Base-by-base conservation (phyloP, 2,329 filamentous ascomycete genomes). In the Dryadomyces sulphureus region DNA sequence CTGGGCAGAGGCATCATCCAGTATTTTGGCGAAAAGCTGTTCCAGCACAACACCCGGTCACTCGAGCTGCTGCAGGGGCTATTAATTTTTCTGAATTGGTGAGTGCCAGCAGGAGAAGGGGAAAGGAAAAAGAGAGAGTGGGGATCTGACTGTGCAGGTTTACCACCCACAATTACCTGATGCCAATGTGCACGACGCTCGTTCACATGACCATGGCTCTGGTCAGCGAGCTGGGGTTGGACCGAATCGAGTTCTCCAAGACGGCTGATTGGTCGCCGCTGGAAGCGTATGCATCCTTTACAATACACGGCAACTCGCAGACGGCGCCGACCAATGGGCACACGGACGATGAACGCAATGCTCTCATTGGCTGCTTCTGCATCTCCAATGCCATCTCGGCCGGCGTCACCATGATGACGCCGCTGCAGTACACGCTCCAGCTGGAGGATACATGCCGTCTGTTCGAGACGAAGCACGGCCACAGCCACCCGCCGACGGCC, bases 331-430 rank as follows among this genome's bases (percentile, higher is more conserved):
- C 49, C 17, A 20, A 41, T 7, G 50, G 49, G n/a, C 53, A 52
- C 42, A 52, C 51, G 2, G 38, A 49, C n/a, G 66, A 67, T 21
- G 65, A 66, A 45, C 62, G 66, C 44, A 59, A 66, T 41, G 65
- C 66, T 2, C 57, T 66, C 12, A 60, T 63, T 4, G 67, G 65
- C 4, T 61, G 64, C 24, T 69, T 64, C 49, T 66, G 65, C 49
- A 53, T 69, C 12, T 62, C 63, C 11, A 65, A 64, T 12, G 45
- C 48, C 22, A 30, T 53, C 12, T 43, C 47, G 6, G 41, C 36
- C 30, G 47, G 49, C 38, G 34, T 52, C 16, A 39, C 39, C n/a
- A 48, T 50, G 41, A 49, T 67, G 60, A 25, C 67, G 59, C 34
- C 67, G 60, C 53, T 71, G 67, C 54, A 69, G 60, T 56, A 70